These are phyloP conservation scores for Paramecium sonneborni DNA, from an alignment of 73 alveolate genomes.

Conservation along the genomic window DNA sequence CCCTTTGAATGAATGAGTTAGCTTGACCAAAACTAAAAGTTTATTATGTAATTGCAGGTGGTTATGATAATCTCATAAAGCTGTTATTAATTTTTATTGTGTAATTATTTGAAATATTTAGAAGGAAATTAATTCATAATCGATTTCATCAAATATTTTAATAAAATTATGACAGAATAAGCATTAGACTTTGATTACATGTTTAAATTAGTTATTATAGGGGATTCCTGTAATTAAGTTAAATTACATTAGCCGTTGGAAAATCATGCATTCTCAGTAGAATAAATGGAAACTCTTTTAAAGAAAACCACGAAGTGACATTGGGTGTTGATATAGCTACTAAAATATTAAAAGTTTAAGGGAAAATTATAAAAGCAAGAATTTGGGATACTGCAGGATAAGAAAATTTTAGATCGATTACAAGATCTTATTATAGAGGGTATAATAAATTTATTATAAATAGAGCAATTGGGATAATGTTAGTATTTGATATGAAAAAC, in stretches of 20 bases:
- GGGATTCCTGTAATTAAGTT: background rate
- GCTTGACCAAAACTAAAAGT: constrained; percentile 48
- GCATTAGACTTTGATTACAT: background rate
- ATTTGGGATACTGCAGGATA: constrained; percentile 78
- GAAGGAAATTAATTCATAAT: background rate
- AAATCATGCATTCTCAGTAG: constrained; percentile 71
- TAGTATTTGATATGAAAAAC: constrained; percentile 71
- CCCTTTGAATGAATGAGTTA: background rate
- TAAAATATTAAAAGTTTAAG: constrained; percentile 37
- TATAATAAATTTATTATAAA: background rate
- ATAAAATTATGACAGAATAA: background rate
- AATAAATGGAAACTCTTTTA: constrained; percentile 69
- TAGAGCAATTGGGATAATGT: constrained; percentile 71
- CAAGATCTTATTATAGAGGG: constrained; percentile 76
- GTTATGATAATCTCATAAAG: constrained; percentile 34
- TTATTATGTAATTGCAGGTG: background rate
- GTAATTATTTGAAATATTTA: background rate
- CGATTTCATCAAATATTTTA: background rate
- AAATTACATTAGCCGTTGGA: constrained; percentile 63
- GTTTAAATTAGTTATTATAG: constrained; percentile 16
- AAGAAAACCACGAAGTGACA: constrained; percentile 68
- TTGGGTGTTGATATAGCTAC: constrained; percentile 75
- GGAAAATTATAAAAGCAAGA: constrained; percentile 57
- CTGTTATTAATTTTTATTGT: background rate
- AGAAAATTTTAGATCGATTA: constrained; percentile 70